Evolutionary conservation across 2,329 filamentous ascomycete species (phyloP).

Genomic region (Beauveria varroae): DNA sequence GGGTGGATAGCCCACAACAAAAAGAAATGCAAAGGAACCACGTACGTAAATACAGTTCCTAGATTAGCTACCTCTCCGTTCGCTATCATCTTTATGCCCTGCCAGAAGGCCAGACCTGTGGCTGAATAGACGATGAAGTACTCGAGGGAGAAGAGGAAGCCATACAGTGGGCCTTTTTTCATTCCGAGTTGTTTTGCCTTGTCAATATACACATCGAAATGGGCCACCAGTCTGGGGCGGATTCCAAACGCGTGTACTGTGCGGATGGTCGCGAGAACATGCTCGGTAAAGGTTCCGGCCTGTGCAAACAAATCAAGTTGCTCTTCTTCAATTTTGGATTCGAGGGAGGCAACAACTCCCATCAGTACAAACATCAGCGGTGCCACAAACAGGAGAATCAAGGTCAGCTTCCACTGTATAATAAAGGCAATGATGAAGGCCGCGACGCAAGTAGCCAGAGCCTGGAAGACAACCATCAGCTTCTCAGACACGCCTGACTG

Average conservation of each 20-base stretch:
- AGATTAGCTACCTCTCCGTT: slow-evolving; percentile 28
- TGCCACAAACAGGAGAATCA: slow-evolving; percentile 28
- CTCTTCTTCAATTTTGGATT: slow-evolving; percentile 25
- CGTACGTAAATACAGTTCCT: slow-evolving; percentile 33
- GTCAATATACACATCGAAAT: slow-evolving; percentile 31
- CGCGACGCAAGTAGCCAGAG: slow-evolving; percentile 29
- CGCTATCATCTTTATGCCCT: slow-evolving; percentile 31
- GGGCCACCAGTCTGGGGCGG: slow-evolving; percentile 27
- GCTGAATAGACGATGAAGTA: slow-evolving; percentile 35
- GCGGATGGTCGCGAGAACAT: slow-evolving; percentile 28
- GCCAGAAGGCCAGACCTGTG: slow-evolving; percentile 38
- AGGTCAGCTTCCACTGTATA: slow-evolving; percentile 36
- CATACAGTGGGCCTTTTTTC: slow-evolving; percentile 31
- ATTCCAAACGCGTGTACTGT: slow-evolving; percentile 38
- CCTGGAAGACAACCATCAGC: slow-evolving; percentile 32
- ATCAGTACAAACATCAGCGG: slow-evolving; percentile 25
- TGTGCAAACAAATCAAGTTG: slow-evolving; percentile 27
- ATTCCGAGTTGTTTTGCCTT: slow-evolving; percentile 28
- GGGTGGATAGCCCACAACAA: too few relatives aligned
- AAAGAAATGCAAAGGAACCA: neutral
- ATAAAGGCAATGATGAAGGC: slow-evolving; percentile 32
- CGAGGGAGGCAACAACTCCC: slow-evolving; percentile 18
- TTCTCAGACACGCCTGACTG: slow-evolving; percentile 34
- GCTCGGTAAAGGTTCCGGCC: slow-evolving; percentile 29
- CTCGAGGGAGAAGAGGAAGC: slow-evolving; percentile 30